Base-by-base conservation (phyloP, 2,329 filamentous ascomycete species). In the Phoma sp. region DNA sequence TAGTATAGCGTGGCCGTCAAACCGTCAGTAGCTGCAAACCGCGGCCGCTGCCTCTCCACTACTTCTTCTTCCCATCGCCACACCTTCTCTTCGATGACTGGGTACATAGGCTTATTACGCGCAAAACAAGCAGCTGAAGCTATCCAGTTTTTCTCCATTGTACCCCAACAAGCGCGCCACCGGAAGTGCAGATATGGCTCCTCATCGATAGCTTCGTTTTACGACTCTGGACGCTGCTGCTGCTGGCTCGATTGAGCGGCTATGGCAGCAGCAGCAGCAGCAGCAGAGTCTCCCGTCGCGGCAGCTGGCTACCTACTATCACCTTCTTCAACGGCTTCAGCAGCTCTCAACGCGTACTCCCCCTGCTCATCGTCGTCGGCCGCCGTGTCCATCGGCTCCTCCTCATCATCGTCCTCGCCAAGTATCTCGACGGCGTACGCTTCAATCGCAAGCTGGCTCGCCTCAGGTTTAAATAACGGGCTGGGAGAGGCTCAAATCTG, bases 81-180 rank as follows among this genome's bases (percentile, higher is more conserved):
- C 17, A 52, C 33, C 26, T 39, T 38, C 9, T 38, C 20, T 3
- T 45, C n/a, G n/a, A 11, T 32, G 5, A 52, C 34, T 23, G 15
- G 9, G 28, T 45, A 38, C 5, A 46, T 12, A 17, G 18, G 48
- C 40, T 52, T 52, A 12, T 46, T 52, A 39, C 40, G 34, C 23
- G 5, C 18, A n/a, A 26, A 37, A 21, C n/a, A 7, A 46, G 21
- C 20, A 28, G 32, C 42, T 36, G 12, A 37, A 17, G 32, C 10
- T 20, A 47, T 47, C 17, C 11, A 2, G 14, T 47, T 47, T 29
- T 47, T 47, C 20, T 26, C 32, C 14, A 43, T 33, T 7, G 21
- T 7, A 3, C n/a, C 23, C 42, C 9, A 46, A 12, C 23, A 46
- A 18, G 42, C 32, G 15, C 32, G n/a, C 9, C 17, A 46, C 2